Base-by-base conservation (phyloP, 2,329 filamentous ascomycete species). In the Diaporthe longicolla region DNA sequence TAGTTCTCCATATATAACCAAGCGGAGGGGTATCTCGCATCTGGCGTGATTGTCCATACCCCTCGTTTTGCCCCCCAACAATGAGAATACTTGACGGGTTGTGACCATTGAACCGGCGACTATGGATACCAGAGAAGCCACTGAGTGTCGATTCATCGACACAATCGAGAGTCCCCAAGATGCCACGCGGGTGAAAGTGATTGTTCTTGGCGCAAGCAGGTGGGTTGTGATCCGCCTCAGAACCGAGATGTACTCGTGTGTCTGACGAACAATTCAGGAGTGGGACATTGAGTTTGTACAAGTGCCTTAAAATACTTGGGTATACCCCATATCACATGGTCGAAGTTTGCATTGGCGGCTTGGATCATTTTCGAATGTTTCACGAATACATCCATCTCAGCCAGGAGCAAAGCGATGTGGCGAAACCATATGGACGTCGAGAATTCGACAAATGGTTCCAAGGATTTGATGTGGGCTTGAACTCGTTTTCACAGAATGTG, bases 371-470 rank as follows among this genome's bases (percentile, higher is more conserved):
- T 4, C 40, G 24, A 5, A 65, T 65, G 43, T 65, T 65, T 65
- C 26, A 48, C 26, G 59, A 65, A 19, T 50, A 32, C 17, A 21
- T 65, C 21, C 19, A 5, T 17, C 59, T 65, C 26, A 35, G 26
- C 8, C 24, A 35, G 10, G 29, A 32, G 29, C 29, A 32, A 32
- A 32, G 29, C 29, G 40, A 32, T 9, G 43, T 6, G 6, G 40
- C 21, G 26, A 65, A 24, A 11, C 43, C 59, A 11, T 65, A 65
- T 19, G 59, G 59, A n/a, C 59, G 59, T 3, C 59, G 26, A 9
- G 59, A 65, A 50, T 65, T 65, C 3, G 59, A 65, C 26, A 65
- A 65, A 43, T 65, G 59, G 59, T 50, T 65, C 43, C 21, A n/a
- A 32, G 59, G 59, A 3, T 65, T 50, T n/a, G 43, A 65, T 17